Evolutionary conservation across 495 filamentous ascomycete genomes (phyloP), one percentile per base, ranked within the genome.

Genomic region (Neurospora sp.): DNA sequence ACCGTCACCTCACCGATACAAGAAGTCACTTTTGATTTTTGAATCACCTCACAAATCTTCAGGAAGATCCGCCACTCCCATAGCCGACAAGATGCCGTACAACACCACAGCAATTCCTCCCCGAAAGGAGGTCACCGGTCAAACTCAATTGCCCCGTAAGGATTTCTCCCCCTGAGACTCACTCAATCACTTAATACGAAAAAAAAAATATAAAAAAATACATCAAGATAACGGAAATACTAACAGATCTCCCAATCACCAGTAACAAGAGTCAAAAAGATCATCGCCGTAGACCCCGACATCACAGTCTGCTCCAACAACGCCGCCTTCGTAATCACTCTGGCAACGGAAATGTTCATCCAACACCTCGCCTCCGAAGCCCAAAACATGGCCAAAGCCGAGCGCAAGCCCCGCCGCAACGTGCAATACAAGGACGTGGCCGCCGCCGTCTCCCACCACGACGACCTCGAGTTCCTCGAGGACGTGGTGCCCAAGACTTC

Each of bases 361-460:
- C 93, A 97, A 78, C 90, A 98, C 79, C 87, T 99, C 41, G 90
- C 93, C 37, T 88, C 90, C 73, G 92, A 97, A 82, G 92, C 89
- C 38, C 88, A 97, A 76, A 94, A 93, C 77, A 92, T 97, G 79
- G 92, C 96, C 72, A 94, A 94, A 74, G 87, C 93, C 5, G 96
- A 98, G 79, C 86, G 91, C 71, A 98, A 98, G 81, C 95, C 94
- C 38, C 88, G 96, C 45, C 90, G 95, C 75, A 97, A 94, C 72
- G 90, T 99, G 75, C 96, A 98, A 81, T 99, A 99, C 86, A 94
- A 92, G 80, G 96, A 99, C 81, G 85, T 98, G 92, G 94, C 96
- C 71, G 92, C 89, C 77, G 95, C 96, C 37, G 93, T 98, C 59
- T 87, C 93, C 12, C 92, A 92, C 78, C 89, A 92, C 42, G 95